Conservation (phyloP, 176 grass and related monocot genomes). For the Typha latifolia region DNA sequence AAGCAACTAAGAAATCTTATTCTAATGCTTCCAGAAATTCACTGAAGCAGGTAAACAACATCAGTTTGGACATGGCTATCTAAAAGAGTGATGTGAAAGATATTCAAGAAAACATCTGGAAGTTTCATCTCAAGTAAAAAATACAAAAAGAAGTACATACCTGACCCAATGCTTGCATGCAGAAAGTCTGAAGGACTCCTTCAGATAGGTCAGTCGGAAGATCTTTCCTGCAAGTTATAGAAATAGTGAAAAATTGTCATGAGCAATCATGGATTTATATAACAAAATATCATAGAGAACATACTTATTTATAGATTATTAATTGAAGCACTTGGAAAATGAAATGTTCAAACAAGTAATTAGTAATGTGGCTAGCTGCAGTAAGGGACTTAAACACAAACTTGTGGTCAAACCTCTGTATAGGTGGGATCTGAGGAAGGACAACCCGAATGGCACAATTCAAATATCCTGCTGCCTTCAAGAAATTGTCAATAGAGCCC, state of each 20-base stretch:
- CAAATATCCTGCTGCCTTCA: conserved; percentile 29
- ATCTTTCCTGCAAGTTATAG: conserved; percentile 14
- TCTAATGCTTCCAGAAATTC: too few species aligned
- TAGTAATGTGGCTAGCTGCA: background rate
- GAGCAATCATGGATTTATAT: background rate
- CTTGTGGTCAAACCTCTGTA: conserved; percentile 7
- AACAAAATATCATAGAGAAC: background rate
- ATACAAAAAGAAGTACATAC: background rate
- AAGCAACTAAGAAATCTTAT: too few species aligned
- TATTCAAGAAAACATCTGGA: too few species aligned
- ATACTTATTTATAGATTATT: too few species aligned
- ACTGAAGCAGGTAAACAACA: too few species aligned
- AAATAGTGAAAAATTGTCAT: background rate
- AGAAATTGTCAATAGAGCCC: conserved; percentile 19
- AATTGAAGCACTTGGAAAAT: background rate
- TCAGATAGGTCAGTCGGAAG: conserved; percentile 22
- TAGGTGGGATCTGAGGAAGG: conserved; percentile 16
- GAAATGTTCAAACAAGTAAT: background rate
- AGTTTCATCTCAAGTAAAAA: background rate
- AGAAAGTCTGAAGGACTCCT: conserved; percentile 13
- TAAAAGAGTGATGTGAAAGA: too few species aligned
- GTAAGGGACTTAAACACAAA: background rate
- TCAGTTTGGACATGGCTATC: too few species aligned
- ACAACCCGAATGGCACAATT: conserved; percentile 24
- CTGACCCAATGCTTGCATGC: conserved; percentile 27